Evolutionary conservation across 2,329 filamentous ascomycete species (phyloP), one percentile per base, ranked within the genome.

Genomic region (Chaetomiaceae sp.): DNA sequence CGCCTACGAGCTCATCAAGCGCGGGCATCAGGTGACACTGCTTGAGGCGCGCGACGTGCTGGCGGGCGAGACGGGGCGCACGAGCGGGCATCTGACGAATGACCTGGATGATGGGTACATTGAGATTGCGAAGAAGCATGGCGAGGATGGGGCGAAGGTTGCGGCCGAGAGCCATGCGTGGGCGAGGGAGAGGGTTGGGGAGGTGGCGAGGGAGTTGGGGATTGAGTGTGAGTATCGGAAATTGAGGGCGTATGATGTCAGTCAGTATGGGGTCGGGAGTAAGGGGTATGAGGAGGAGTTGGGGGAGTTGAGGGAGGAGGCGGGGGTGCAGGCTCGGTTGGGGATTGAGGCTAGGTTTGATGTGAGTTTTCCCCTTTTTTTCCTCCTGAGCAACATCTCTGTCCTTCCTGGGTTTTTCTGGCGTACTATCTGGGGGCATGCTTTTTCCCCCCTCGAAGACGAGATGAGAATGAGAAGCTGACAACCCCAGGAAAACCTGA

Each of bases 221-320:
- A 74, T 79, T 26, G 73, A 78, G 0, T 80, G 76, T 60, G 75
- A 79, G 51, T 80, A 76, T 56, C 69, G 75, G 6, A 61, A 62
- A 29, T 53, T 79, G 2, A 70, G 68, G 0, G 73, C 63, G 1
- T 75, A 75, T 50, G 62, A 73, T 30, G 63, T 79, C 4, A 76
- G 73, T 2, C 70, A 77, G 55, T 75, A 72, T 48, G 55, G 65
- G 0, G 60, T 60, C 1, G 65, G 62, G 10, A 63, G 70, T 7
- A 56, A 64, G 12, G 63, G 70, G 44, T 70, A 75, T 44, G 61
- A 68, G 2, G 58, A 69, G 6, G 74, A 78, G 37, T 54, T 75
- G 24, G 57, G 71, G 39, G 59, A 65, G 34, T 50, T 78, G 30
- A 67, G 68, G 38, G 60, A 68, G 14, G 75, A 78, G 49, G 68